phyloP scores from a whole-genome alignment of 2,329 filamentous ascomycete species.

The Mycosphaerella sp. region DNA sequence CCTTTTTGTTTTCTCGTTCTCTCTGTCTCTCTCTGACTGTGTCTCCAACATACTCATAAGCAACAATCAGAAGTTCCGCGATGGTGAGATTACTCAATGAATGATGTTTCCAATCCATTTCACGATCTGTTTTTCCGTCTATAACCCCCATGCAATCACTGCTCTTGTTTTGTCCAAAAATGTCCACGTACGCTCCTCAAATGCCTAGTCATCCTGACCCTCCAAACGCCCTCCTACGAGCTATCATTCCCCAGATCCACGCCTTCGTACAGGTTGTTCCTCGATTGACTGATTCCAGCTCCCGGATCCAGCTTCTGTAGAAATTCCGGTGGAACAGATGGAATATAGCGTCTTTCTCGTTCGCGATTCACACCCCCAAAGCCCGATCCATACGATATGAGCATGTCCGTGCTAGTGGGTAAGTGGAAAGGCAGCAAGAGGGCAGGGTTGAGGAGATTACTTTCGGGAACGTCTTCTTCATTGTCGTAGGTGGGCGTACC shows the following conservation, averaged over 20 bases:
- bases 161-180: background rate
- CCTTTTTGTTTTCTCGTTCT: no score
- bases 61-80: no score
- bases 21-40: no score
- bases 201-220: slow-evolving; percentile 1
- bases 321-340: slow-evolving; percentile 90
- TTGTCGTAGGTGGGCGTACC: slow-evolving; percentile 43
- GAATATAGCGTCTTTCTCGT: slow-evolving; percentile 89
- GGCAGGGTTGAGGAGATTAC: slow-evolving; percentile 78
- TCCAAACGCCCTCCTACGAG: slow-evolving; percentile 4
- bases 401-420: slow-evolving; percentile 94
- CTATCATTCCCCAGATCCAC: slow-evolving; percentile 6
- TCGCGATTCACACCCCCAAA: slow-evolving; percentile 90
- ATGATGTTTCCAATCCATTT: background rate
- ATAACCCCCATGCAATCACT: background rate
- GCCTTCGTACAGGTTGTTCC: slow-evolving; percentile 32
- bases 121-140: background rate
- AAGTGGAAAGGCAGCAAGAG: slow-evolving; percentile 93
- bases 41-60: no score
- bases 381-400: slow-evolving; percentile 88
- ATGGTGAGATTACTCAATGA: no score
- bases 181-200: background rate
- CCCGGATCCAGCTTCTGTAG: slow-evolving; percentile 71
- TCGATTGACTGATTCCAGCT: slow-evolving; percentile 21
- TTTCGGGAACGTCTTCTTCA: slow-evolving; percentile 63